Base-by-base conservation (phyloP, 345 rosid species). In the Sonneratia caseolaris region DNA sequence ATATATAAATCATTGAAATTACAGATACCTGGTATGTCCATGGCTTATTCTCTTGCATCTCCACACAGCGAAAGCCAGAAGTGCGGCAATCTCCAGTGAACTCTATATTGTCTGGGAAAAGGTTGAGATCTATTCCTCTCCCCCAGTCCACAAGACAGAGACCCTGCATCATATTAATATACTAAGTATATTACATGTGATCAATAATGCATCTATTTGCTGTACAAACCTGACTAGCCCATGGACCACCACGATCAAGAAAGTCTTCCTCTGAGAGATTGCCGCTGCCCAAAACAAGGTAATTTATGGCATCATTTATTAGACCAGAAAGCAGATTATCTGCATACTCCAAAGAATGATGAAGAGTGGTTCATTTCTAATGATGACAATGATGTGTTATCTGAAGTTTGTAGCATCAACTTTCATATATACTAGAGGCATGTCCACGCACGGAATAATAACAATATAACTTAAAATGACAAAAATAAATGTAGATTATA, bases 101-200 rank as follows among this genome's bases (percentile, higher is more conserved):
- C 72, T 81, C 73, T 16, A 73, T 76, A 76, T 78, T 79, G n/a
- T 82, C 81, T 10, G 95, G 87, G 78, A 94, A 94, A 67, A 90
- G 89, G 72, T 78, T 83, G 79, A 89, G 78, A 83, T 94, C 97
- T 81, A 94, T 91, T 65, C 93, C 97, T 82, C 89, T 87, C 35
- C 98, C 98, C 97, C 96, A 94, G 76, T 94, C 98, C 51, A 94
- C 91, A 69, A 94, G 93, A 83, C 95, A 91, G 11, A 94, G 97
- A 79, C 98, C 97, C 98, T 91, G 81, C 76, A 70, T 7, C 22
- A 79, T 14, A 15, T 57, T 7, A 69, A 66, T 9, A 22, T 32
- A 24, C 40, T 19, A 13, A 15, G 13, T 70, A 14, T 47, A 9
- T 47, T 9, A 3, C 57, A 38, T 37, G 40, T 32, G 56, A 22